Conservation (phyloP, 2,329 filamentous ascomycete genomes). For the Cadophora luteo-olivacea region DNA sequence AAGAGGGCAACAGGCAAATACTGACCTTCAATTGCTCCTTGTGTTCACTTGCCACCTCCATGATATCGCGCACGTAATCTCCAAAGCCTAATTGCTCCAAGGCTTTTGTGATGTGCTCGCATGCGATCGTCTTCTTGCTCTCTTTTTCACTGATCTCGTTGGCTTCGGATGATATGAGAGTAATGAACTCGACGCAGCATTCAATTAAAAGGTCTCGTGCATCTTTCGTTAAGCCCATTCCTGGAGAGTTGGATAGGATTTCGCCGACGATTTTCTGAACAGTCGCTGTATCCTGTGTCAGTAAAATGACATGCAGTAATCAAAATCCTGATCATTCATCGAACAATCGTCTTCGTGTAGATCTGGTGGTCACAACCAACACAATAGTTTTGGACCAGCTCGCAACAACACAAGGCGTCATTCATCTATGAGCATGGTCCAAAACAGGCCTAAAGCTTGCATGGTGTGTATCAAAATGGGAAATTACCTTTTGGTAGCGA, state of each 20-base stretch:
- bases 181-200: conserved; percentile 99
- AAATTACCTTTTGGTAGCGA: conserved; percentile 67
- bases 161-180: conserved; percentile 95
- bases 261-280: conserved; percentile 91
- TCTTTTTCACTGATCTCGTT: conserved; percentile 99
- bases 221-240: conserved; percentile 91
- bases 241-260: conserved; percentile 79
- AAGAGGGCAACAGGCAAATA: conserved; percentile 24
- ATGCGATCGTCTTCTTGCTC: conserved; percentile 98
- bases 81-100: conserved; percentile 90
- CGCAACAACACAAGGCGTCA: not conserved
- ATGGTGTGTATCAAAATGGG: not conserved
- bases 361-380: not conserved
- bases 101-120: conserved; percentile 95
- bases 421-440: not conserved
- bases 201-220: conserved; percentile 95
- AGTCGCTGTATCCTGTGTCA: conserved; percentile 55
- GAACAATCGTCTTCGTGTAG: not conserved
- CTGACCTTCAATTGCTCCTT: conserved; percentile 90
- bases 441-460: not conserved
- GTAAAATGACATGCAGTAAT: not conserved
- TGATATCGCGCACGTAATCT: conserved; percentile 88
- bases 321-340: not conserved
- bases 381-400: not conserved
- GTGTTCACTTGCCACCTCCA: conserved; percentile 87